Conservation (phyloP, 495 filamentous ascomycete genomes). For the Penicillium cataractarum region DNA sequence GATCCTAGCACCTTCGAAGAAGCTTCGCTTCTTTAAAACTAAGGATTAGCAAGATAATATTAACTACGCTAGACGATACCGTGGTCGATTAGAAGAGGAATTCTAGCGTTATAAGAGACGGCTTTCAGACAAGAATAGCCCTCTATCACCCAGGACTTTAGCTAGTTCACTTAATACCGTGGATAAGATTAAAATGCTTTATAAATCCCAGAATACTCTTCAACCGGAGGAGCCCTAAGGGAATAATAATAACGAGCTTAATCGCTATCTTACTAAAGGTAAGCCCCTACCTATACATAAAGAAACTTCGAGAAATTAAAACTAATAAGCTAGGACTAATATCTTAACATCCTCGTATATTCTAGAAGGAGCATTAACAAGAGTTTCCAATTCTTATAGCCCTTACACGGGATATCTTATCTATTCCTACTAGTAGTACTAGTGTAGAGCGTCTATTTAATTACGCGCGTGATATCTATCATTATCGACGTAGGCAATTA, state of each 20-base stretch:
- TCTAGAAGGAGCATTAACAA: constrained; percentile 19
- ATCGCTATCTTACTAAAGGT: constrained; percentile 18
- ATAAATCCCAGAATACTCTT: constrained; percentile 10
- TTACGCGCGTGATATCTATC: constrained; percentile 20
- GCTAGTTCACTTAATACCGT: constrained; percentile 2
- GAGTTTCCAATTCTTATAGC: constrained; percentile 17
- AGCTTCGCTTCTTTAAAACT: constrained; percentile 20
- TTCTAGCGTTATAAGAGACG: too few relatives aligned
- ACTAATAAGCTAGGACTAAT: constrained; percentile 11
- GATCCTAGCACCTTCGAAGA: constrained; percentile 18
- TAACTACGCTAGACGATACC: constrained; percentile 12
- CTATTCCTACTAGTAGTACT: constrained; percentile 18
- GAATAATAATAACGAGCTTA: constrained; percentile 16
- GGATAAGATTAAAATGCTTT: constrained; percentile 17
- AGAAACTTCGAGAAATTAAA: constrained; percentile 4
- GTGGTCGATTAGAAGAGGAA: constrained; percentile 9
- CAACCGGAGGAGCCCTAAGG: constrained; percentile 12
- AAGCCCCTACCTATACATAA: constrained; percentile 8
- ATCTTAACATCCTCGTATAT: constrained; percentile 9
- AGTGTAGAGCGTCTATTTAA: constrained; percentile 25
- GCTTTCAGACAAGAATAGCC: constrained; percentile 4
- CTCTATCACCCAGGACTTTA: constrained; percentile 5
- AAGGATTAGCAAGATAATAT: constrained; percentile 13
- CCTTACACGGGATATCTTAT: constrained; percentile 18
- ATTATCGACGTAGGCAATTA: constrained; percentile 18